These are phyloP conservation scores for Backusella sp. DNA, from an alignment of 192 early-diverging fungal genomes.

Conservation along the genomic window DNA sequence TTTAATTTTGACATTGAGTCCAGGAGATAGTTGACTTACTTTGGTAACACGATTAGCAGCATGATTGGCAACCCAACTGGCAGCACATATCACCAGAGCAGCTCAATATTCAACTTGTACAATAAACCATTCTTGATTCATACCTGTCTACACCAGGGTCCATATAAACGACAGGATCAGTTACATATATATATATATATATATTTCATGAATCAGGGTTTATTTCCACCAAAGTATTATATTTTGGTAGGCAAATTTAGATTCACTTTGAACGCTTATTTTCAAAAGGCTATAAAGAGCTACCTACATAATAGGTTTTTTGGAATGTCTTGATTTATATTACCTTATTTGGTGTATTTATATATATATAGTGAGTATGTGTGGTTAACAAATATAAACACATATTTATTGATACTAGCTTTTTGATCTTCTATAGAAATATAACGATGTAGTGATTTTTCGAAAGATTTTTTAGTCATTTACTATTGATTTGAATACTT, in stretches of 20 bases:
- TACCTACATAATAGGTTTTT: not conserved
- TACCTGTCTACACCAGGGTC: not conserved
- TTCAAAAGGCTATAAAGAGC: not conserved
- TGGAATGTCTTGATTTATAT: not conserved
- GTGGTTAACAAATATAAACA: too few species aligned
- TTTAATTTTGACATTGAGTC: not conserved
- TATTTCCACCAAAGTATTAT: not conserved
- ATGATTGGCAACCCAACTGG: too few species aligned
- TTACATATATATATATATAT: not conserved
- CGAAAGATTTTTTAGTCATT: too few species aligned
- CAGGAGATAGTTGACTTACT: too few species aligned
- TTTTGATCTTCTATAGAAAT: too few species aligned
- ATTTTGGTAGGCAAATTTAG: not conserved
- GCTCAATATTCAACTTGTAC: too few species aligned
- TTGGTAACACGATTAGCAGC: too few species aligned
- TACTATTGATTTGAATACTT: not conserved
- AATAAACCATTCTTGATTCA: not conserved
- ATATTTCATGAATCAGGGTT: not conserved
- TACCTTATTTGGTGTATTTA: not conserved
- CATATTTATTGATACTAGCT: too few species aligned
- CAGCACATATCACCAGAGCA: too few species aligned
- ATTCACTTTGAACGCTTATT: not conserved
- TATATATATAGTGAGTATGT: not conserved
- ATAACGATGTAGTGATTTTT: too few species aligned
- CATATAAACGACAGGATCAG: not conserved